These are phyloP conservation scores for Lotmaria passim DNA, from an alignment of 208 protist species.

Conservation along the genomic window DNA sequence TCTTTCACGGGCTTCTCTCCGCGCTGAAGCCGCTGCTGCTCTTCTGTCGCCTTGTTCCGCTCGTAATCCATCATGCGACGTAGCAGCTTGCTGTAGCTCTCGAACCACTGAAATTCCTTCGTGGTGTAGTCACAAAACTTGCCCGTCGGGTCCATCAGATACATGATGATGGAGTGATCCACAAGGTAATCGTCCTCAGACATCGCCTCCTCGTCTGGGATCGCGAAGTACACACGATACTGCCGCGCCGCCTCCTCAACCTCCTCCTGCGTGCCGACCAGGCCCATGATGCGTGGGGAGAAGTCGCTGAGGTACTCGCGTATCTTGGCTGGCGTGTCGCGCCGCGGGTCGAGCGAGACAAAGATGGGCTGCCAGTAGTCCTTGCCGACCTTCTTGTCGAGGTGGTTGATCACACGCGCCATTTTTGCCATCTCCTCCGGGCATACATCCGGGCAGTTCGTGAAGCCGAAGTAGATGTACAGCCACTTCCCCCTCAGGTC, in stretches of 20 bases:
- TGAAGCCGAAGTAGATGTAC: slow-evolving; percentile 98
- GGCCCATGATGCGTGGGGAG: slow-evolving; percentile 87
- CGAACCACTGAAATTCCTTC: slow-evolving; percentile 88
- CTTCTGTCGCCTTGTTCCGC: slow-evolving; percentile 39
- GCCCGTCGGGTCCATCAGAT: slow-evolving; percentile 91
- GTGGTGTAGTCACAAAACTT: slow-evolving; percentile 91
- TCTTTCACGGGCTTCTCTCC: slow-evolving; percentile 26
- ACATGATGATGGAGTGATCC: slow-evolving; percentile 96
- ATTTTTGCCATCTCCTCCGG: slow-evolving; percentile 96
- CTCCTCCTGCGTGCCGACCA: slow-evolving; percentile 90
- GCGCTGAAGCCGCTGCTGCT: slow-evolving; percentile 31
- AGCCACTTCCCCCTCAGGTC: slow-evolving; percentile 92
- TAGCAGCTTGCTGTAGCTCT: slow-evolving; percentile 85
- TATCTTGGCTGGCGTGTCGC: slow-evolving; percentile 87
- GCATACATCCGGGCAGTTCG: slow-evolving; percentile 97
- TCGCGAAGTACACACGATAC: slow-evolving; percentile 94
- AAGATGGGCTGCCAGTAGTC: slow-evolving; percentile 93
- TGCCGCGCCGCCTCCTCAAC: slow-evolving; percentile 76
- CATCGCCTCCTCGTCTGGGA: slow-evolving; percentile 75
- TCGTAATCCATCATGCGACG: slow-evolving; percentile 85
- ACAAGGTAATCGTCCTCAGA: slow-evolving; percentile 95
- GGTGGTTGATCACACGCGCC: slow-evolving; percentile 68
- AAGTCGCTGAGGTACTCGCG: slow-evolving; percentile 92
- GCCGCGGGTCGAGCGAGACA: slow-evolving; percentile 92
- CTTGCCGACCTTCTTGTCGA: slow-evolving; percentile 81